These are phyloP conservation scores for Sarcodon aspratus DNA, from an alignment of 768 basidiomycete species.

Conservation along the genomic window DNA sequence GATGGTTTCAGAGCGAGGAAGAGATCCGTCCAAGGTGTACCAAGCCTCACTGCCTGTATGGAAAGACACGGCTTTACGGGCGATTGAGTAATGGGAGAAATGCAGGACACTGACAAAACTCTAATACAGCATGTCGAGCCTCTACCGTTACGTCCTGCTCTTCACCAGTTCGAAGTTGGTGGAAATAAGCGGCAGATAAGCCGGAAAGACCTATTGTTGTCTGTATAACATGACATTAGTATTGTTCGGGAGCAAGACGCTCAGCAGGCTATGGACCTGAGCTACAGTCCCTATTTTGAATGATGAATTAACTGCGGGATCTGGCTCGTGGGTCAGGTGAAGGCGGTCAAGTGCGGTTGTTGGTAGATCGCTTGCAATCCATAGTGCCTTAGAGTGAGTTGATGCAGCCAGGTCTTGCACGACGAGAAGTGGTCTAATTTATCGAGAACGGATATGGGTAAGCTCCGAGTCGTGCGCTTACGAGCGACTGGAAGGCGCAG, in stretches of 20 bases:
- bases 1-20: slow-evolving; percentile 14
- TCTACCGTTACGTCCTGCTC: slow-evolving; percentile 39
- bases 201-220: slow-evolving; percentile 38
- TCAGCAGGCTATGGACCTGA: slow-evolving; percentile 25
- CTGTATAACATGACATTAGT: slow-evolving; percentile 14
- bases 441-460: no score
- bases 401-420: no score
- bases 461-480: no score
- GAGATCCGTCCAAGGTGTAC: slow-evolving; percentile 31
- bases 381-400: slow-evolving; percentile 13
- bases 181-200: slow-evolving; percentile 39
- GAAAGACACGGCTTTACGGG: neutral
- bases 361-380: slow-evolving; percentile 31
- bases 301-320: slow-evolving; percentile 37
- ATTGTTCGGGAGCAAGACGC: neutral
- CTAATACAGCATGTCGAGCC: slow-evolving; percentile 43
- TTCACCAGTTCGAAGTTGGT: slow-evolving; percentile 32
- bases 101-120: slow-evolving; percentile 31
- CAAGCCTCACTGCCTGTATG: slow-evolving; percentile 36
- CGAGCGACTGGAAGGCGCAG: no score
- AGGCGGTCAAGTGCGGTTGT: slow-evolving; percentile 24
- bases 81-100: neutral
- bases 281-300: slow-evolving; percentile 43
- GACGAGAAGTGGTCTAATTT: no score
- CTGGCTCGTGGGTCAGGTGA: slow-evolving; percentile 24